These are phyloP conservation scores for Suhomyces pyralidae DNA, from an alignment of 805 yeast species.

Conservation along the genomic window DNA sequence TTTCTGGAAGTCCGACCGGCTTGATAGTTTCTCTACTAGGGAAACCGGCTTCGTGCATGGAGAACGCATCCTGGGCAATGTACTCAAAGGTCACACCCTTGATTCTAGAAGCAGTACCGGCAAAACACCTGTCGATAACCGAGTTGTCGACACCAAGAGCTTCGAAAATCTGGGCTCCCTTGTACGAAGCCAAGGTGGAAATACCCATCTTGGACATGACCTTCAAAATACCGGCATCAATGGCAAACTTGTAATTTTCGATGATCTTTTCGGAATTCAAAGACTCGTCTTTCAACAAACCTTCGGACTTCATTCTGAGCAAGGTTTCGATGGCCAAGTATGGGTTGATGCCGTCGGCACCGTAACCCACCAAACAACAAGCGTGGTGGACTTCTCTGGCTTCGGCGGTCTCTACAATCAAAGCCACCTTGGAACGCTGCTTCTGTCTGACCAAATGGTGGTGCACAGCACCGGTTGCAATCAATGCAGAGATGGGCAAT, in stretches of 20 bases:
- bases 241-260: slow-evolving; percentile 76
- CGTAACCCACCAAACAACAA: slow-evolving; percentile 92
- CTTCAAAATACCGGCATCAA: slow-evolving; percentile 89
- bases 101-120: slow-evolving; percentile 96
- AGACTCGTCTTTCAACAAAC: slow-evolving; percentile 54
- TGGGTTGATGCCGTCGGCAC: slow-evolving; percentile 95
- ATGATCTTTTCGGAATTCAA: slow-evolving; percentile 60
- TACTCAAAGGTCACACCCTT: slow-evolving; percentile 94
- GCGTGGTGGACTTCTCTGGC: slow-evolving; percentile 97
- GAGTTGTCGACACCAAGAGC: slow-evolving; percentile 94
- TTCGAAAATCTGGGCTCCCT: slow-evolving; percentile 98
- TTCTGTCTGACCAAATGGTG: slow-evolving; percentile 94
- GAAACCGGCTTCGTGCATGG: slow-evolving; percentile 88
- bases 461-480: slow-evolving; percentile 97
- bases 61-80: slow-evolving; percentile 94
- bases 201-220: slow-evolving; percentile 99
- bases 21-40: slow-evolving; percentile 71
- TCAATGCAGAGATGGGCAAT: slow-evolving; percentile 79
- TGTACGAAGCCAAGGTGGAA: slow-evolving; percentile 95
- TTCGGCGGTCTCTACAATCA: slow-evolving; percentile 90
- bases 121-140: slow-evolving; percentile 91
- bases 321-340: slow-evolving; percentile 89
- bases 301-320: slow-evolving; percentile 78
- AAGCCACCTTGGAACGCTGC: slow-evolving; percentile 92
- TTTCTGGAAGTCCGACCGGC: slow-evolving; percentile 79